A percentile compares a stretch with the other conserved stretches of the same genome.
Conservation (phyloP, 306 rosid species). For the Crataegus laevigata region DNA sequence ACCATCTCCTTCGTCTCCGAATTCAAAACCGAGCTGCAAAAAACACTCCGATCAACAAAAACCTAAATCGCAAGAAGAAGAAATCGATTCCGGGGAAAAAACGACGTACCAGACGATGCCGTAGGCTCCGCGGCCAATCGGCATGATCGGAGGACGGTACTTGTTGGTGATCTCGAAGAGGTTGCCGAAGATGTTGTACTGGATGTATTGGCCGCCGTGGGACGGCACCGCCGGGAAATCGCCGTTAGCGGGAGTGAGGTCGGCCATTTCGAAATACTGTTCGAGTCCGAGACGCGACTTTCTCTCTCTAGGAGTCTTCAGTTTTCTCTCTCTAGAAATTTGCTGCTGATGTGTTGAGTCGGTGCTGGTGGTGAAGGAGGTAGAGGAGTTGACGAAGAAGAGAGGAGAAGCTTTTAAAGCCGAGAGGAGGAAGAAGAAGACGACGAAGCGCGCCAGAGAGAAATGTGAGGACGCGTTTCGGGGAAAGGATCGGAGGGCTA, state of each 20-base stretch:
- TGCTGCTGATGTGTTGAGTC: not conserved
- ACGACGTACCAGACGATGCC: slow-evolving; percentile 82
- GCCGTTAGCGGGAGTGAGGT: slow-evolving; percentile 23
- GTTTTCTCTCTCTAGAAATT: not conserved
- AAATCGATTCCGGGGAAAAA: not conserved
- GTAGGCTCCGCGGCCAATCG: slow-evolving; percentile 94
- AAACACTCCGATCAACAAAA: not conserved
- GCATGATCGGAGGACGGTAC: slow-evolving; percentile 92
- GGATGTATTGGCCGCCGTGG: slow-evolving; percentile 72
- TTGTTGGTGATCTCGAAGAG: slow-evolving; percentile 74
- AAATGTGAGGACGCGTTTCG: slow-evolving; percentile 26
- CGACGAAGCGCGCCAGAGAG: slow-evolving; percentile 42
- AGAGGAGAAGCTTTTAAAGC: not conserved
- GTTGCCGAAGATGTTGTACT: slow-evolving; percentile 85
- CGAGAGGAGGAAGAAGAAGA: not conserved
- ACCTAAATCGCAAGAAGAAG: not conserved
- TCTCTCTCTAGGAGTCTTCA: slow-evolving; percentile 12
- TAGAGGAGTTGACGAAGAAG: not conserved
- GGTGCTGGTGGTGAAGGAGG: not conserved
- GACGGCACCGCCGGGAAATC: slow-evolving; percentile 63
- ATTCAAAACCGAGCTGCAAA: slow-evolving; percentile 75
- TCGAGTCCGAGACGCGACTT: slow-evolving; percentile 2
- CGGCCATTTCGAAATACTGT: slow-evolving; percentile 43
- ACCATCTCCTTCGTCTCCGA: slow-evolving; percentile 88
- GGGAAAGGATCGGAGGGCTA: slow-evolving; percentile 26